These are phyloP conservation scores for Metschnikowia cerradonensis DNA, from an alignment of 805 yeast species.

Conservation along the genomic window DNA sequence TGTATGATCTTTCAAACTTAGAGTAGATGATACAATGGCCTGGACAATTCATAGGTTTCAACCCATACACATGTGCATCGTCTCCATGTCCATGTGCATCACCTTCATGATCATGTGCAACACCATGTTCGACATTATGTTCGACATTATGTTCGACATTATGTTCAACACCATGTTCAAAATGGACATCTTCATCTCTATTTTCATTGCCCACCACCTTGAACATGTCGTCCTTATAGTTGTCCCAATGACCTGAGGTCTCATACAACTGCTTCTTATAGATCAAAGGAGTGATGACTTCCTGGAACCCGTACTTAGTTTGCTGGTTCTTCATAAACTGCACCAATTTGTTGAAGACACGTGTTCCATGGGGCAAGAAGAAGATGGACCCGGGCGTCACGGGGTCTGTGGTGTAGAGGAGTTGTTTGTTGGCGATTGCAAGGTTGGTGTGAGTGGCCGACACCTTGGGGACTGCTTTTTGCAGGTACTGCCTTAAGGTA, in stretches of 20 bases:
- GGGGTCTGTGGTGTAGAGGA: slow-evolving; percentile 72
- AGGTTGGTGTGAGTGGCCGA: slow-evolving; percentile 38
- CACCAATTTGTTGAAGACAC: slow-evolving; percentile 74
- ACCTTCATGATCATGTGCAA: too few species aligned
- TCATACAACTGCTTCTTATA: slow-evolving; percentile 84
- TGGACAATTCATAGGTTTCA: slow-evolving; percentile 95
- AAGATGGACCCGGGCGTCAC: slow-evolving; percentile 89
- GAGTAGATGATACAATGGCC: slow-evolving; percentile 87
- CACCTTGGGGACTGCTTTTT: slow-evolving; percentile 3
- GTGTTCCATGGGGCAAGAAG: slow-evolving; percentile 88
- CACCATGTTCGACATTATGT: slow-evolving; percentile 2
- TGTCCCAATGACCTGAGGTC: slow-evolving; percentile 92
- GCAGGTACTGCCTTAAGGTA: not conserved
- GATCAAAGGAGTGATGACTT: slow-evolving; percentile 88
- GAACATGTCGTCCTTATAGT: slow-evolving; percentile 93
- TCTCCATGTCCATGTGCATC: slow-evolving; percentile 2
- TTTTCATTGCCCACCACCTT: slow-evolving; percentile 62
- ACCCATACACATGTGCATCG: slow-evolving; percentile 53
- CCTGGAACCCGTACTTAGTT: slow-evolving; percentile 75
- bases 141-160: not conserved
- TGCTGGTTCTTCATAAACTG: slow-evolving; percentile 85
- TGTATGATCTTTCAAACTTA: slow-evolving; percentile 71
- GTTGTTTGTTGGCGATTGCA: slow-evolving; percentile 60
- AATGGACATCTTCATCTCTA: slow-evolving; percentile 22
- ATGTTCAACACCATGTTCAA: slow-evolving; percentile 3